Evolutionary conservation across 805 yeast species (phyloP).

Genomic region (Yamadazyma tumulicola): DNA sequence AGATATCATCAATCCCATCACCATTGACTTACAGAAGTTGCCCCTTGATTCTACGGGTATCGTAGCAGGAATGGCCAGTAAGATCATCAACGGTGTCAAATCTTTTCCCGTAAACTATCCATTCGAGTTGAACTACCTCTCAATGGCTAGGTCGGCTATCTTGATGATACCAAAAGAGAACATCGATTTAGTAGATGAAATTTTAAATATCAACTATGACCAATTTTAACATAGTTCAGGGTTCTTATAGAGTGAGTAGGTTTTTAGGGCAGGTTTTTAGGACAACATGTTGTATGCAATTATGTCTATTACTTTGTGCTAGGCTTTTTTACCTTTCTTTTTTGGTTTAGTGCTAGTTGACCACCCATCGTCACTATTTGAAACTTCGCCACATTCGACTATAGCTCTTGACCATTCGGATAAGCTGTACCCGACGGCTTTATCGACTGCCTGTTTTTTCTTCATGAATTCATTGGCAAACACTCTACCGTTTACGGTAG

Average conservation of each 20-base stretch:
- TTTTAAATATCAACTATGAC: slow-evolving; percentile 14
- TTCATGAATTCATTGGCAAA: slow-evolving; percentile 88
- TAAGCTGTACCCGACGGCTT: slow-evolving; percentile 30
- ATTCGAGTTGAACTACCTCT: slow-evolving; percentile 54
- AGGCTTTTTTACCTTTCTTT: slow-evolving; percentile 33
- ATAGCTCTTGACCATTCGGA: slow-evolving; percentile 76
- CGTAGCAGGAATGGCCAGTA: slow-evolving; percentile 61
- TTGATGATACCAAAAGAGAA: slow-evolving; percentile 57
- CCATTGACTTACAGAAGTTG: slow-evolving; percentile 48
- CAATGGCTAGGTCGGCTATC: slow-evolving; percentile 58
- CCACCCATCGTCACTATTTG: slow-evolving; percentile 44
- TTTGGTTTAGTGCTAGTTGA: slow-evolving; percentile 38
- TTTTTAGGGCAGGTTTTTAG: no score
- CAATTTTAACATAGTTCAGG: not conserved
- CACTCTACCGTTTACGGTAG: slow-evolving; percentile 91
- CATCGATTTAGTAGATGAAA: slow-evolving; percentile 26
- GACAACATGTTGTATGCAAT: not conserved
- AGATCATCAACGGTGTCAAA: slow-evolving; percentile 33
- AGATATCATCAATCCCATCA: slow-evolving; percentile 55
- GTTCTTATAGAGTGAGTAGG: not conserved
- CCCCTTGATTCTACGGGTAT: slow-evolving; percentile 64
- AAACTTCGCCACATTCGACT: slow-evolving; percentile 35
- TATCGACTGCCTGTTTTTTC: slow-evolving; percentile 72
- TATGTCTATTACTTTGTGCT: not conserved
- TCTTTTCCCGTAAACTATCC: slow-evolving; percentile 16